Evolutionary conservation across 164 flowering plant species (phyloP).

Genomic region (Vitis rotundifolia): DNA sequence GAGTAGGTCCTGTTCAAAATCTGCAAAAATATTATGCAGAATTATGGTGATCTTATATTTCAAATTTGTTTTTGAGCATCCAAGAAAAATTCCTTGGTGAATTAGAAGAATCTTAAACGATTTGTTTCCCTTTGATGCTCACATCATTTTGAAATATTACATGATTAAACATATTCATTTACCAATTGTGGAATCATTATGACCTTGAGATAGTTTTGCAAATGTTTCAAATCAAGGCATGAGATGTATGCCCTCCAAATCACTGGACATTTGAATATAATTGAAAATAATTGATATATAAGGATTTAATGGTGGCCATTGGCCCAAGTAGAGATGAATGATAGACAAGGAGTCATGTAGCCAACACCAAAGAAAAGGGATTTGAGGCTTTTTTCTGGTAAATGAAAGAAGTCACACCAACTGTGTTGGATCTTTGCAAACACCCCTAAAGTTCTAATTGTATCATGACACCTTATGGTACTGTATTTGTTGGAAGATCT

Average conservation of each 20-base stretch:
- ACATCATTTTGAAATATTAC: too few relatives aligned
- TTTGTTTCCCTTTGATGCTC: too few relatives aligned
- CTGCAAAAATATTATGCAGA: background rate
- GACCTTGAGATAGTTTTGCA: background rate
- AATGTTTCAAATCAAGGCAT: background rate
- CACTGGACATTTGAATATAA: background rate
- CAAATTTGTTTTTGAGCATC: background rate
- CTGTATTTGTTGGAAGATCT: constrained; percentile 1
- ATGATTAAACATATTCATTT: too few relatives aligned
- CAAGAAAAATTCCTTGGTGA: background rate
- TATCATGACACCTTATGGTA: background rate
- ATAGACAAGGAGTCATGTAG: background rate
- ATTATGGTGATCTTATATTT: background rate
- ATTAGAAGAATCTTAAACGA: too few relatives aligned
- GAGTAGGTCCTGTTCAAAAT: background rate
- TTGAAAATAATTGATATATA: background rate
- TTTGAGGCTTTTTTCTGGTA: background rate
- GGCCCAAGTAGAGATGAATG: too few relatives aligned
- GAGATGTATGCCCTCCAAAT: background rate
- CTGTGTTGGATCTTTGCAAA: background rate
- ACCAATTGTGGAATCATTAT: too few relatives aligned
- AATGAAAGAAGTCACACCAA: too few relatives aligned
- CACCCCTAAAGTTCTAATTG: background rate
- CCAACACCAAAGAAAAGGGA: background rate
- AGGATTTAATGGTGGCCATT: too few relatives aligned